Percentiles rank a stretch among this genome's conserved stretches.
Conservation (phyloP, 1,284 basidiomycete genomes). For the Trametes sp. region DNA sequence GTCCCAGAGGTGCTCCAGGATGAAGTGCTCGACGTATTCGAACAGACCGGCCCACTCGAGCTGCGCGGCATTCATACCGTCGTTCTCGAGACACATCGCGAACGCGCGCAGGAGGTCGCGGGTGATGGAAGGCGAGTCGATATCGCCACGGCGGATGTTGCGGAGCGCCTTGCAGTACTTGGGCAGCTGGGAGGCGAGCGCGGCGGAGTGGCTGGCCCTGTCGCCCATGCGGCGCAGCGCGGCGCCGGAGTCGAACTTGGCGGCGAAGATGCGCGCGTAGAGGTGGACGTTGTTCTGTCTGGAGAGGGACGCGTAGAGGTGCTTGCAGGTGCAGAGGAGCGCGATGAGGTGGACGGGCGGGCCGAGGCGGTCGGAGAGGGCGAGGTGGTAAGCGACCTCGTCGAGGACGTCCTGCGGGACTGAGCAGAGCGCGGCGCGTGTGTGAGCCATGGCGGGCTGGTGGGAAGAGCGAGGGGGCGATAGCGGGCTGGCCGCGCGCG, state of each 20-base stretch:
- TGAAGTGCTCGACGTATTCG: conserved; percentile 52
- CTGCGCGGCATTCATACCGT: conserved; percentile 74
- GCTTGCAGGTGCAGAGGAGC: conserved; percentile 57
- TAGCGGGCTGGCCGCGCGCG: conserved; percentile 35
- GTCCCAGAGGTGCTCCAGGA: conserved; percentile 53
- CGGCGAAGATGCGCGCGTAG: conserved; percentile 66
- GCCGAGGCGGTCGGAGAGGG: conserved; percentile 49
- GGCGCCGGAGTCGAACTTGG: conserved; percentile 68
- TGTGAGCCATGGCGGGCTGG: too few relatives aligned
- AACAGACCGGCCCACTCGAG: conserved; percentile 55
- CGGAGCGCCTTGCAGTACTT: conserved; percentile 51
- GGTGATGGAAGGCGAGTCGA: conserved; percentile 42
- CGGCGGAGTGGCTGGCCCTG: conserved; percentile 44
- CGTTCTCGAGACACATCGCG: conserved; percentile 76
- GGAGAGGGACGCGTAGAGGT: conserved; percentile 55
- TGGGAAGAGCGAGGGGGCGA: too few relatives aligned
- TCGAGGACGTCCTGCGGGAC: conserved; percentile 73
- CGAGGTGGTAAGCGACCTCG: conserved; percentile 59
- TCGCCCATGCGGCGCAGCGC: conserved; percentile 60
- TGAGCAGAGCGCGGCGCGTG: too few relatives aligned
- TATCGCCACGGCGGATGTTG: conserved; percentile 49
- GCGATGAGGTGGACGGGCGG: conserved; percentile 53
- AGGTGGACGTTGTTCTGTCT: conserved; percentile 57
- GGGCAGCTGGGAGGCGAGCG: conserved; percentile 58
- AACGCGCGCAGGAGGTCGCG: conserved; percentile 63